These are phyloP conservation scores for Fistulifera solaris DNA, from an alignment of 108 stramenopile species.

Conservation along the genomic window DNA sequence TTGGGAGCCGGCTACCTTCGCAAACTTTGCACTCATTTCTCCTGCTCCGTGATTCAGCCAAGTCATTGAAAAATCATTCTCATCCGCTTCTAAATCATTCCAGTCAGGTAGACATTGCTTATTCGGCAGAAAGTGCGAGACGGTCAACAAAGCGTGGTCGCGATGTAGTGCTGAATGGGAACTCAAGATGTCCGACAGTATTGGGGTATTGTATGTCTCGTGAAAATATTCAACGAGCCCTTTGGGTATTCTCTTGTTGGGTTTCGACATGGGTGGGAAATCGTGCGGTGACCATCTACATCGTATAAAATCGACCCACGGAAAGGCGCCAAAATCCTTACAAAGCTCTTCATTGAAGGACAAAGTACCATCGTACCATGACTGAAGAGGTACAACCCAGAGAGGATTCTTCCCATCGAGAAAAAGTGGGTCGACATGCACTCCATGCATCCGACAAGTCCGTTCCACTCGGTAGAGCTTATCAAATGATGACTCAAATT, in stretches of 20 bases:
- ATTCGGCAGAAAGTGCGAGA: conserved; percentile 53
- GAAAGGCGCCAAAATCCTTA: conserved; percentile 35
- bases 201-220: no score
- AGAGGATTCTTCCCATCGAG: conserved; percentile 17
- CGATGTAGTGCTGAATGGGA: not conserved
- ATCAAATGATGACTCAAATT: conserved; percentile 14
- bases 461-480: conserved; percentile 24
- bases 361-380: conserved; percentile 52
- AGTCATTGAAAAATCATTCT: conserved; percentile 12
- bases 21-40: conserved; percentile 50
- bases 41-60: conserved; percentile 58
- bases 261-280: not conserved
- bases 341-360: conserved; percentile 33
- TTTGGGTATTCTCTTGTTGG: not conserved
- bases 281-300: conserved; percentile 30
- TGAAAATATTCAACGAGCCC: no score
- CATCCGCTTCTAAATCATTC: conserved; percentile 22
- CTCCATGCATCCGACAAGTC: conserved; percentile 25
- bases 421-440: conserved; percentile 20
- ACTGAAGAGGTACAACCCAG: conserved; percentile 30
- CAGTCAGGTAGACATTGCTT: conserved; percentile 48
- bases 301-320: conserved; percentile 45
- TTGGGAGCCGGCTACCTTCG: conserved; percentile 42
- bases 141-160: conserved; percentile 24
- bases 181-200: no score